A percentile compares a stretch with the other conserved stretches of the same genome.
Evolutionary conservation across 257 asterid species (phyloP).

Genomic region (Nicotiana undulata): DNA sequence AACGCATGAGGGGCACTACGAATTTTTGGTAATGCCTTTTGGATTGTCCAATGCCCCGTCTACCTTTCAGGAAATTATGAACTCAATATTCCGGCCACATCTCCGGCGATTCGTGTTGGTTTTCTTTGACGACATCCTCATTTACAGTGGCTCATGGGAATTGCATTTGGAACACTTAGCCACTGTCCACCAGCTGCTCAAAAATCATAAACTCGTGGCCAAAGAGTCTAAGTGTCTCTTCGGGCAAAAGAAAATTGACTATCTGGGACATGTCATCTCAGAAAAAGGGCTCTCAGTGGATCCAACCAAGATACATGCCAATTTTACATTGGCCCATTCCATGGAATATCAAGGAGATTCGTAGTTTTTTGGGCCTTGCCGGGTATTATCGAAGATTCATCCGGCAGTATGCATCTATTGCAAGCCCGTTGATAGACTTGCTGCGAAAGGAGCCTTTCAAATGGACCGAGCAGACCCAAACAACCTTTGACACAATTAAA

Average conservation of each 20-base stretch:
- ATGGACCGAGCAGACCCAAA: background rate
- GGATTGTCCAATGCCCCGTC: background rate
- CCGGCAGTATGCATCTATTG: background rate
- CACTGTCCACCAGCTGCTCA: background rate
- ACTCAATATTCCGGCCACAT: background rate
- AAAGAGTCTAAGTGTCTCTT: too few species aligned
- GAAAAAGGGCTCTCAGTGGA: background rate
- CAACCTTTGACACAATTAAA: background rate
- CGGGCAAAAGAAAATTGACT: background rate
- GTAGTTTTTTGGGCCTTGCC: background rate
- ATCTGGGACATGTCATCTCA: background rate
- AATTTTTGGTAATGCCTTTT: background rate
- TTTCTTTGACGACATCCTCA: conserved; percentile 6
- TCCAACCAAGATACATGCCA: too few species aligned
- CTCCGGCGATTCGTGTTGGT: background rate
- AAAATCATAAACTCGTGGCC: background rate
- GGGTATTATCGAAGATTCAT: conserved; percentile 1
- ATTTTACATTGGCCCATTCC: background rate
- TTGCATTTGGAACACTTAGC: background rate
- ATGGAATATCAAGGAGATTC: background rate
- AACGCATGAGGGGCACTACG: background rate
- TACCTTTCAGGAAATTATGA: background rate
- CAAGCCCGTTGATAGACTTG: too few species aligned
- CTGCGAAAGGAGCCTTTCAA: background rate
- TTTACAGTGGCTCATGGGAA: background rate